Conservation (phyloP, 73 alveolate genomes). For the Breviolum minutum region DNA sequence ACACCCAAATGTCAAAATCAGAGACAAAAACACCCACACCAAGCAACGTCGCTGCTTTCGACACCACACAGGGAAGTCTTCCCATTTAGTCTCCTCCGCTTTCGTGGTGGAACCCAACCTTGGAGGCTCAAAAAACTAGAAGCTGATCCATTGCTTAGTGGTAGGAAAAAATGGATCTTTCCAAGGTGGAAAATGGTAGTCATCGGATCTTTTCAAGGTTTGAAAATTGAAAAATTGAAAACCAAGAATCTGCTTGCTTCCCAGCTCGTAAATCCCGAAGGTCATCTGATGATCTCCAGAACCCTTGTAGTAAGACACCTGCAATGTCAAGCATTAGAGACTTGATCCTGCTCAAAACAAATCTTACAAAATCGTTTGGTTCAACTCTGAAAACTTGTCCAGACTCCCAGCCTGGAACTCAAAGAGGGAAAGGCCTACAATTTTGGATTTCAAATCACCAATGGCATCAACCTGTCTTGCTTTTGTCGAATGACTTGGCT, state of each 20-base stretch:
- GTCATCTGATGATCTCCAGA: constrained; percentile 62
- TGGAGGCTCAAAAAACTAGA: background rate
- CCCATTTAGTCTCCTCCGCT: constrained; percentile 41
- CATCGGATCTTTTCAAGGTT: too few relatives aligned
- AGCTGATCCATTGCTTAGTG: too few relatives aligned
- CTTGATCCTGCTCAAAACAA: too few relatives aligned
- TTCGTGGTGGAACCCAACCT: constrained; percentile 49
- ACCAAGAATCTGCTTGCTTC: constrained; percentile 17
- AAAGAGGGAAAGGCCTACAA: constrained; percentile 47
- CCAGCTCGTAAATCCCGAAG: constrained; percentile 87
- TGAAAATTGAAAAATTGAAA: too few relatives aligned
- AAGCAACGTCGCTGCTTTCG: background rate
- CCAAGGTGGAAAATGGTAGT: too few relatives aligned
- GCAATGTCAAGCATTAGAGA: background rate
- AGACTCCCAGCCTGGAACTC: constrained; percentile 47
- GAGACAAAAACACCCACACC: background rate
- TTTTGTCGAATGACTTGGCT: background rate
- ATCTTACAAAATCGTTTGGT: background rate
- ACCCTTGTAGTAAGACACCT: constrained; percentile 87
- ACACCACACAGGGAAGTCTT: constrained; percentile 80
- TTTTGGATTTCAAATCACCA: too few relatives aligned
- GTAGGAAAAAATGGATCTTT: too few relatives aligned
- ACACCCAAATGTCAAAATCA: too few relatives aligned
- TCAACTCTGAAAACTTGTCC: background rate
- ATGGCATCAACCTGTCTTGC: background rate